Conservation (phyloP, 2,329 filamentous ascomycete species). For the Hypoxylon sp. region DNA sequence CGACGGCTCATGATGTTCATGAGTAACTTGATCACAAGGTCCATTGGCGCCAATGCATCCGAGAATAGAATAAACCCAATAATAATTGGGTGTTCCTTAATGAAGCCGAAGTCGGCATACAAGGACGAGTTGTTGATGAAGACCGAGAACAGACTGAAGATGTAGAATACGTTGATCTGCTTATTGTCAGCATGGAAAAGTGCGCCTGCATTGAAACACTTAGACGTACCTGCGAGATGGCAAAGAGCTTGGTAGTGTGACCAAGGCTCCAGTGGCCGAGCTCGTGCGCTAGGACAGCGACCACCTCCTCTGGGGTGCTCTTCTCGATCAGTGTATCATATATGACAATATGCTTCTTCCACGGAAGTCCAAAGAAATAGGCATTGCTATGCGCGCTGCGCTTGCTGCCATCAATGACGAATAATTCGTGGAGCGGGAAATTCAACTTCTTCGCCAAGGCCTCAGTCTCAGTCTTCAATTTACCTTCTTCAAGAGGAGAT, state of each 20-base stretch:
- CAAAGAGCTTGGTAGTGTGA: constrained; percentile 92
- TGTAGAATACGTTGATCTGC: constrained; percentile 93
- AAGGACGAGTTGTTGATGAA: constrained; percentile 96
- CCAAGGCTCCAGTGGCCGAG: constrained; percentile 97
- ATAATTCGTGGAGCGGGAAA: constrained; percentile 92
- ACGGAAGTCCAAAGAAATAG: constrained; percentile 97
- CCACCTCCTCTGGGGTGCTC: constrained; percentile 90
- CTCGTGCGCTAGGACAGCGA: constrained; percentile 95
- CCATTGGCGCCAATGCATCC: constrained; percentile 93
- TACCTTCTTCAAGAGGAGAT: constrained; percentile 88
- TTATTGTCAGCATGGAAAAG: constrained; percentile 52
- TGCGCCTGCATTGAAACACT: background rate
- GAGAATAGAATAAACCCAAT: constrained; percentile 98
- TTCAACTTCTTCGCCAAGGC: constrained; percentile 84
- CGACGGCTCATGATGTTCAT: constrained; percentile 96
- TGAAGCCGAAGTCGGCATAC: constrained; percentile 92
- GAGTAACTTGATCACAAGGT: constrained; percentile 91
- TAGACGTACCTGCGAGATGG: constrained; percentile 80
- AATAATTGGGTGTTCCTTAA: constrained; percentile 87
- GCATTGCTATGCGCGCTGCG: constrained; percentile 90
- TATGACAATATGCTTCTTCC: constrained; percentile 99
- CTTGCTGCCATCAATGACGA: constrained; percentile 95
- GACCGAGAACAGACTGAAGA: constrained; percentile 95
- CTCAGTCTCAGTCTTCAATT: constrained; percentile 90
- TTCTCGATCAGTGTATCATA: constrained; percentile 98